Evolutionary conservation across 2,329 filamentous ascomycete genomes (phyloP).

Genomic region (Cytospora mali): DNA sequence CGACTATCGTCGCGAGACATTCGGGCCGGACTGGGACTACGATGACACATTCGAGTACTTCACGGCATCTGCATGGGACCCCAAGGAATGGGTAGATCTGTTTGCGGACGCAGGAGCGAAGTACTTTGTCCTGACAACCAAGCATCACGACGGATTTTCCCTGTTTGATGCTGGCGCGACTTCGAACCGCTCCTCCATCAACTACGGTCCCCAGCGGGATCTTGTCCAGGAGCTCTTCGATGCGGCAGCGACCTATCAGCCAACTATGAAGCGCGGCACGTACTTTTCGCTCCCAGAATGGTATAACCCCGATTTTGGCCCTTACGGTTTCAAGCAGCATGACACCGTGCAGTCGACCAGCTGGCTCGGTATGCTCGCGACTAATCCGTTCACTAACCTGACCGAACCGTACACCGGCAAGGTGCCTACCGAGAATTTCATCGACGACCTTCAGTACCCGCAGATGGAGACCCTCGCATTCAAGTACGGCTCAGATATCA

Average conservation of each 20-base stretch:
- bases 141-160: conserved; percentile 52
- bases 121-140: conserved; percentile 51
- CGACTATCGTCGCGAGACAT: conserved; percentile 53
- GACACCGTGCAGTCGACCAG: conserved; percentile 35
- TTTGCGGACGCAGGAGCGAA: conserved; percentile 54
- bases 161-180: conserved; percentile 45
- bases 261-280: conserved; percentile 45
- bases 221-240: conserved; percentile 48
- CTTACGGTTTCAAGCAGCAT: conserved; percentile 46
- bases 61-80: conserved; percentile 51
- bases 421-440: conserved; percentile 44
- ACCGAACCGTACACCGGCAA: conserved; percentile 47
- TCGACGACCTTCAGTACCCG: conserved; percentile 47
- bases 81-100: conserved; percentile 57
- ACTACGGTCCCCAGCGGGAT: conserved; percentile 46
- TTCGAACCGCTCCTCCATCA: conserved; percentile 44
- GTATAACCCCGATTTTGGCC: conserved; percentile 50
- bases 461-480: conserved; percentile 50
- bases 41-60: conserved; percentile 59
- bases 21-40: conserved; percentile 54
- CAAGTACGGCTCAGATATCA: conserved; percentile 48
- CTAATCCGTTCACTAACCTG: conserved; percentile 47
- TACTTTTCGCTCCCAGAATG: conserved; percentile 55
- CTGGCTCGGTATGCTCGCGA: conserved; percentile 43
- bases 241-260: conserved; percentile 45